phyloP scores from a whole-genome alignment of 2,329 filamentous ascomycete species.

The Dactylellina parvicollis region DNA sequence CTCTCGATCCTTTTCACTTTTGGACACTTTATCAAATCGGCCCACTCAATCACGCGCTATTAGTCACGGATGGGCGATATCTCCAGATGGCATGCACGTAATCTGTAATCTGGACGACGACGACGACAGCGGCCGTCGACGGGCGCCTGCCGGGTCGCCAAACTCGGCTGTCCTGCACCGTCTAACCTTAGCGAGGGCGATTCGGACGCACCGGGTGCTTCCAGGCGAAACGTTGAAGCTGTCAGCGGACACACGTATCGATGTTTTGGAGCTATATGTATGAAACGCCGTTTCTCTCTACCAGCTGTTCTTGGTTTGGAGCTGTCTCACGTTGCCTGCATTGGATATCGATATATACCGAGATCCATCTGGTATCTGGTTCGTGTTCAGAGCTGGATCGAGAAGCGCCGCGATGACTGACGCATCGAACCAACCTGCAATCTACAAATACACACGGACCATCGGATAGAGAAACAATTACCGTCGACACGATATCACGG shows the following conservation, averaged over 20 bases:
- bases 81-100: no score
- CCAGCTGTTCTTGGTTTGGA: not conserved
- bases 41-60: not conserved
- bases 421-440: no score
- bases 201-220: not conserved
- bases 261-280: not conserved
- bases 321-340: no score
- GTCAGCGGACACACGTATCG: not conserved
- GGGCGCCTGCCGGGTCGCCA: not conserved
- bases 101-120: no score
- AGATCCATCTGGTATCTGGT: no score
- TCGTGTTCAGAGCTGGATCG: no score
- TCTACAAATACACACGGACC: no score
- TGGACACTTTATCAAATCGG: not conserved
- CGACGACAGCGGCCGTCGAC: not conserved
- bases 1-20: conserved; percentile 1
- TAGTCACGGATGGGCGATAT: no score
- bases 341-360: no score
- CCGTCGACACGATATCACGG: no score
- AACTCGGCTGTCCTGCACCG: not conserved
- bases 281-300: not conserved
- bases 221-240: not conserved
- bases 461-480: no score
- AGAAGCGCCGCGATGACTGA: no score
- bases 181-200: not conserved